phyloP scores from a whole-genome alignment of 805 yeast genomes.

The Dipodascus geniculatus region DNA sequence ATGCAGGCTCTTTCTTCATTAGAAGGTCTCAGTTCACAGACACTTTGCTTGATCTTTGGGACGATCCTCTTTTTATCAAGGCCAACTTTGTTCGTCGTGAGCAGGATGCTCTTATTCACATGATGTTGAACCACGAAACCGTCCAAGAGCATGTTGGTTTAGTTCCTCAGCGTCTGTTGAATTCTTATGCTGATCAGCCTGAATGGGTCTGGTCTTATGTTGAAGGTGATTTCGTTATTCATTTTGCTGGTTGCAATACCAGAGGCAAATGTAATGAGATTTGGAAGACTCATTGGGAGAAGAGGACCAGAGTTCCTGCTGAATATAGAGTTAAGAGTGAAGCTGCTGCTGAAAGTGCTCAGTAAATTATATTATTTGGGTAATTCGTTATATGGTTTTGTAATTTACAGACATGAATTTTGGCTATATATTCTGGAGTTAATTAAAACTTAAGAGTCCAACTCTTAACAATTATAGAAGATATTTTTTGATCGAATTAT shows the following conservation, averaged over 20 bases:
- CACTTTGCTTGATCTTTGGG: constrained; percentile 22
- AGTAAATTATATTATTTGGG: too few relatives aligned
- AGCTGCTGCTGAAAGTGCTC: too few relatives aligned
- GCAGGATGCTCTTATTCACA: constrained; percentile 18
- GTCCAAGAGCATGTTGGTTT: constrained; percentile 18
- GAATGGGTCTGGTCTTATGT: constrained; percentile 7
- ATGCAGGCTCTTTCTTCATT: constrained; percentile 25
- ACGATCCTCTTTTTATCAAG: constrained; percentile 14
- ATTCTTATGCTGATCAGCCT: constrained; percentile 17
- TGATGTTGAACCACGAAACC: constrained; percentile 11
- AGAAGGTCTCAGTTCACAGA: constrained; percentile 15
- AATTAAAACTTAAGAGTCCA: too few relatives aligned
- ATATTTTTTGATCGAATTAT: neutral
- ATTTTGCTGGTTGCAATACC: constrained; percentile 20
- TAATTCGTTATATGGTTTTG: too few relatives aligned
- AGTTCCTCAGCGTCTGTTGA: constrained; percentile 22
- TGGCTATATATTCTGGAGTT: too few relatives aligned
- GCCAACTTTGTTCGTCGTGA: constrained; percentile 13
- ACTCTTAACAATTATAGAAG: too few relatives aligned
- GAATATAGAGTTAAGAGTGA: neutral
- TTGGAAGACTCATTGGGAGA: neutral
- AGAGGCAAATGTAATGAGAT: constrained; percentile 2
- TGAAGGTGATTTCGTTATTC: constrained; percentile 22
- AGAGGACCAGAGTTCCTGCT: constrained; percentile 1
- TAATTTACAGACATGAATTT: too few relatives aligned